Evolutionary conservation across 768 basidiomycete genomes (phyloP).

Genomic region (Pisolithus tinctorius): DNA sequence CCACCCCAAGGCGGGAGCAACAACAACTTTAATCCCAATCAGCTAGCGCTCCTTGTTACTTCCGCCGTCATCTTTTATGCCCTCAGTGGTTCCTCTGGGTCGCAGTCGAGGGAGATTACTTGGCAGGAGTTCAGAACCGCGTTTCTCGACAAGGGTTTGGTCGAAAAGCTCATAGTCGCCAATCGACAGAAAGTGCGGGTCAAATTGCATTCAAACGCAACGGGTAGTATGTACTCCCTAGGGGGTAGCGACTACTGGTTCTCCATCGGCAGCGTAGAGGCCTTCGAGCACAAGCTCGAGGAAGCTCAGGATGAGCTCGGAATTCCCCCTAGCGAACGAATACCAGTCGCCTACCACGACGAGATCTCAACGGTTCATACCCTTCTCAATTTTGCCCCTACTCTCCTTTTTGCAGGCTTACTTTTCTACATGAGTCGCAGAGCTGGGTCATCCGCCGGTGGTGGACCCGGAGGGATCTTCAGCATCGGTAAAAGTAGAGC

Average conservation of each 20-base stretch:
- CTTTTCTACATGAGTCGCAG: slow-evolving; percentile 82
- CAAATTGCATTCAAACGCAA: slow-evolving; percentile 86
- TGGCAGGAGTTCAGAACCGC: slow-evolving; percentile 99
- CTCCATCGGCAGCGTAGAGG: slow-evolving; percentile 96
- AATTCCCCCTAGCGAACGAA: slow-evolving; percentile 87
- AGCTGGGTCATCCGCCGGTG: slow-evolving; percentile 51
- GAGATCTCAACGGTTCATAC: slow-evolving; percentile 83
- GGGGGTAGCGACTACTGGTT: slow-evolving; percentile 75
- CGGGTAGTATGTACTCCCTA: slow-evolving; percentile 67
- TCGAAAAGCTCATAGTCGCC: slow-evolving; percentile 88
- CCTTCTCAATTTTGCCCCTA: slow-evolving; percentile 89
- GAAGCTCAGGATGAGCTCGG: slow-evolving; percentile 89
- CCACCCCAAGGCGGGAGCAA: slow-evolving; percentile 40
- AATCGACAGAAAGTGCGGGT: slow-evolving; percentile 89
- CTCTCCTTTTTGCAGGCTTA: slow-evolving; percentile 83
- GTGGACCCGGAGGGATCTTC: slow-evolving; percentile 86
- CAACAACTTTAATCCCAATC: slow-evolving; percentile 49
- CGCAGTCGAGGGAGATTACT: slow-evolving; percentile 82
- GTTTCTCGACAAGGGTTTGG: slow-evolving; percentile 93
- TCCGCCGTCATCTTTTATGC: slow-evolving; percentile 60
- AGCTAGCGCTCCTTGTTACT: slow-evolving; percentile 53
- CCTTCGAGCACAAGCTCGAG: slow-evolving; percentile 91
- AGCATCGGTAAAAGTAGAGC: slow-evolving; percentile 95
- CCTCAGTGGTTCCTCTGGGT: slow-evolving; percentile 40
- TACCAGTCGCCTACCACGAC: slow-evolving; percentile 95